phyloP scores from a whole-genome alignment of 1,139 yeast species.

The Kodamaea fungicola region DNA sequence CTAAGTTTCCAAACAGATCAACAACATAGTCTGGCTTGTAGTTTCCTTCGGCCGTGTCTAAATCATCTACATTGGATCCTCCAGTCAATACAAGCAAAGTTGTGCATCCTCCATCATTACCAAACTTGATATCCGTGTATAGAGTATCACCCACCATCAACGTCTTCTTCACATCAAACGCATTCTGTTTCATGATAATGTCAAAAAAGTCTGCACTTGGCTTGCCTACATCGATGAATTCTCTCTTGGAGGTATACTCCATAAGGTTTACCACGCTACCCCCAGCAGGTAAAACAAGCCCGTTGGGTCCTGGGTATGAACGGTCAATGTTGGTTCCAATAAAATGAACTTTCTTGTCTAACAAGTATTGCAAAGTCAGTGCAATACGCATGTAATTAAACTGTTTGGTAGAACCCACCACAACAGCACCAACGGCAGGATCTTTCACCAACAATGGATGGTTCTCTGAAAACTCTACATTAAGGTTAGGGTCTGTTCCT shows the following conservation, averaged over 20 bases:
- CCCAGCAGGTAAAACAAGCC: constrained; percentile 39
- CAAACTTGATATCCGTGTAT: constrained; percentile 43
- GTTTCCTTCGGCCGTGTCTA: constrained; percentile 18
- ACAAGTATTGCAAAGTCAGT: constrained; percentile 37
- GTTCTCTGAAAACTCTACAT: constrained; percentile 31
- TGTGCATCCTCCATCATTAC: constrained; percentile 37
- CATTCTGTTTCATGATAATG: constrained; percentile 24
- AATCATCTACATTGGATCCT: constrained; percentile 29
- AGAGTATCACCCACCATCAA: constrained; percentile 45
- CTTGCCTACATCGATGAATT: constrained; percentile 37
- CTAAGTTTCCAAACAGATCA: constrained; percentile 29
- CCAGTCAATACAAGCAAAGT: constrained; percentile 37
- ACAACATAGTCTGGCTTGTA: constrained; percentile 29
- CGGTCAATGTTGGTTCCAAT: constrained; percentile 41
- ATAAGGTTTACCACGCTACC: constrained; percentile 41
- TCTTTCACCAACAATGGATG: constrained; percentile 46
- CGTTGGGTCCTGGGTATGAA: constrained; percentile 39
- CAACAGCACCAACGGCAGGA: constrained; percentile 38
- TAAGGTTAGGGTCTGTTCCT: constrained; percentile 54
- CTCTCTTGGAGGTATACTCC: constrained; percentile 33
- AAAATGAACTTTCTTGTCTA: constrained; percentile 33
- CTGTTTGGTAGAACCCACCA: constrained; percentile 39
- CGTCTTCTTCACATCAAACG: constrained; percentile 26
- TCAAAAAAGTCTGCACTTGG: constrained; percentile 34
- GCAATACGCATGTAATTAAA: constrained; percentile 39